Evolutionary conservation across 495 filamentous ascomycete genomes (phyloP).

Genomic region (Halenospora varia): DNA sequence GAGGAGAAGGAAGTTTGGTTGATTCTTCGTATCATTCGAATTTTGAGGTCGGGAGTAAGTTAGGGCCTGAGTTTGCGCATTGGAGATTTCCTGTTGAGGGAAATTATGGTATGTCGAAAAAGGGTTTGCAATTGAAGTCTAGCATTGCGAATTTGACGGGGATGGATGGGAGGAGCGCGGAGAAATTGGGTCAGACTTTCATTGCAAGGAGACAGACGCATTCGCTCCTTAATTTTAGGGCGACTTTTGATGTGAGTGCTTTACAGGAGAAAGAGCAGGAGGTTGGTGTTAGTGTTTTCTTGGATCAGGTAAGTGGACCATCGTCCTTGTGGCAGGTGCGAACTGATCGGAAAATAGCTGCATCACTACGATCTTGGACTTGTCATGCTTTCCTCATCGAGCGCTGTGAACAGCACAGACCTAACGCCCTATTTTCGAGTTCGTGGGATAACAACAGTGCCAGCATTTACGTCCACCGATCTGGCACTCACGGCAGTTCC

Average conservation of each 20-base stretch:
- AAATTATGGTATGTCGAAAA: conserved; percentile 38
- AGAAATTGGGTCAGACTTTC: conserved; percentile 38
- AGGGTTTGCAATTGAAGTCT: conserved; percentile 33
- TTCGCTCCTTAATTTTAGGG: conserved; percentile 43
- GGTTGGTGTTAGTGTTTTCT: conserved; percentile 38
- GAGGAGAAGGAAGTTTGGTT: conserved; percentile 35
- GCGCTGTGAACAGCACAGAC: background rate
- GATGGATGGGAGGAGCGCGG: conserved; percentile 17
- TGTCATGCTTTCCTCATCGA: background rate
- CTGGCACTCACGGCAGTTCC: background rate
- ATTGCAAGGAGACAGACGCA: conserved; percentile 44
- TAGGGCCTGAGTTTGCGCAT: conserved; percentile 42
- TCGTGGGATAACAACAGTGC: conserved; percentile 15
- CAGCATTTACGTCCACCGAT: conserved; percentile 5
- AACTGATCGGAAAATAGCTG: background rate
- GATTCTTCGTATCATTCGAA: conserved; percentile 33
- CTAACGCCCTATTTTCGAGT: conserved; percentile 6
- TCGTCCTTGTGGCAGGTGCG: no score
- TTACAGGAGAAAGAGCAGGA: conserved; percentile 1
- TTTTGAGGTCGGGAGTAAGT: conserved; percentile 29
- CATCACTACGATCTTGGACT: conserved; percentile 15
- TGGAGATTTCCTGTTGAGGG: conserved; percentile 41
- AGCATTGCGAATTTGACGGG: conserved; percentile 44
- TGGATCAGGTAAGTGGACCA: conserved; percentile 19
- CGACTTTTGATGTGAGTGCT: conserved; percentile 17